phyloP scores from a whole-genome alignment of 306 rosid species.

The Hippophae tibetana region DNA sequence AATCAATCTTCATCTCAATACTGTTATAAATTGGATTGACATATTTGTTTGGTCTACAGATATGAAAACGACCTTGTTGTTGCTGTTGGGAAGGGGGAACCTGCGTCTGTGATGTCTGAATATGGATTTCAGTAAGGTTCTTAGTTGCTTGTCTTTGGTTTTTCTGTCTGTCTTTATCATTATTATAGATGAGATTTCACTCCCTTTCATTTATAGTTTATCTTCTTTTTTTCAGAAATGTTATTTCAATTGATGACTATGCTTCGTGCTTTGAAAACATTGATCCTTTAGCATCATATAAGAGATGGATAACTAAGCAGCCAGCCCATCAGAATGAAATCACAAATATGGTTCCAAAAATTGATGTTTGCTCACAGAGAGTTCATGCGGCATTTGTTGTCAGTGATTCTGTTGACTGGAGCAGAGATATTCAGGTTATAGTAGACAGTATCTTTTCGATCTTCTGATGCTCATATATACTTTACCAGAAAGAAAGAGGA shows the following conservation, averaged over 20 bases:
- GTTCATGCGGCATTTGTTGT: conserved; percentile 72
- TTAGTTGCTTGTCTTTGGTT: conserved; percentile 11
- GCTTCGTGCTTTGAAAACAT: conserved; percentile 67
- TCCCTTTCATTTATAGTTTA: neutral
- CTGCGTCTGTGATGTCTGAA: conserved; percentile 79
- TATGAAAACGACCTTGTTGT: conserved; percentile 60
- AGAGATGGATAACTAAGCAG: conserved; percentile 55
- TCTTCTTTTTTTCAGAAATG: conserved; percentile 48
- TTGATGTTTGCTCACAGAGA: conserved; percentile 47
- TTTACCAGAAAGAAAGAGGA: neutral
- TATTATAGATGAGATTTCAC: neutral
- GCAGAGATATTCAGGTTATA: conserved; percentile 84
- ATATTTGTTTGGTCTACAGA: conserved; percentile 28
- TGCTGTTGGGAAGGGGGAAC: conserved; percentile 94
- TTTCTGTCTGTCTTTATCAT: conserved; percentile 2
- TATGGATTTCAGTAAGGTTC: conserved; percentile 71
- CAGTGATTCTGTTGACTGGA: conserved; percentile 94
- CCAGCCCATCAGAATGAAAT: conserved; percentile 23
- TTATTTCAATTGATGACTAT: conserved; percentile 72
- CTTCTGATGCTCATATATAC: conserved; percentile 4
- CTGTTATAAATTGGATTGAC: conserved; percentile 13
- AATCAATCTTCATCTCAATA: conserved; percentile 1
- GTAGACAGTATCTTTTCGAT: neutral
- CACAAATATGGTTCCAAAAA: conserved; percentile 19
- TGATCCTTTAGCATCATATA: conserved; percentile 76